A percentile compares a stretch with the other conserved stretches of the same genome.
Conservation (phyloP, 192 early-diverging fungal genomes). For the Coemansia sp. region DNA sequence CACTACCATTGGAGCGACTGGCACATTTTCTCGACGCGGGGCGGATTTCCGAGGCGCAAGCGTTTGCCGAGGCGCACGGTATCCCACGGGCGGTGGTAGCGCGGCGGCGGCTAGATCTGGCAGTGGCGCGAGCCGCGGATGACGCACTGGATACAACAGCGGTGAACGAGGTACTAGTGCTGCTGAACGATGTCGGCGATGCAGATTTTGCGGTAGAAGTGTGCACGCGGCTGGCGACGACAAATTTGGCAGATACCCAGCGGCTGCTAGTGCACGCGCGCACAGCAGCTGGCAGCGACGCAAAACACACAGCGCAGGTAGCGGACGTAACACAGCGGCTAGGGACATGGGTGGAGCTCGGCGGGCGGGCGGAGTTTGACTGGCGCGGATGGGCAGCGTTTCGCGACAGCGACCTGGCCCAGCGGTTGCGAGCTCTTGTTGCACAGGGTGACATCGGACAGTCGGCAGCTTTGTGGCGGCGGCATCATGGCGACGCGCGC, state of each 20-base stretch:
- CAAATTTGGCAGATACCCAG: slow-evolving; percentile 15
- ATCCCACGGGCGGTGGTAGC: slow-evolving; percentile 14
- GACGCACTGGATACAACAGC: background rate
- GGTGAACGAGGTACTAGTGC: slow-evolving; percentile 8
- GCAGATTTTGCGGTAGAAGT: slow-evolving; percentile 12
- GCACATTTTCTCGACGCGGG: slow-evolving; percentile 31
- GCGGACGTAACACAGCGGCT: slow-evolving; percentile 31
- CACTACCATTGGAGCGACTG: slow-evolving; percentile 41
- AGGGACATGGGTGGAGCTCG: slow-evolving; percentile 44
- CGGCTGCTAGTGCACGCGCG: slow-evolving; percentile 28
- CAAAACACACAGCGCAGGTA: background rate
- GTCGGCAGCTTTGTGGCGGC: slow-evolving; percentile 55
- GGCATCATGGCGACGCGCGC: slow-evolving; percentile 49
- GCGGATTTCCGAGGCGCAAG: slow-evolving; percentile 32
- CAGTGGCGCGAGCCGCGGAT: background rate
- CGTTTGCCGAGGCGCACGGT: slow-evolving; percentile 30
- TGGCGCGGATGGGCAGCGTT: slow-evolving; percentile 55
- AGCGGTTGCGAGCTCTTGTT: slow-evolving; percentile 37
- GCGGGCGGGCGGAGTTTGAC: slow-evolving; percentile 17
- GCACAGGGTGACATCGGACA: slow-evolving; percentile 48
- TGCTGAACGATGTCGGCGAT: slow-evolving; percentile 20
- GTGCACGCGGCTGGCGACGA: slow-evolving; percentile 18
- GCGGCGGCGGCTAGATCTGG: background rate
- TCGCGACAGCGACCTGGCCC: slow-evolving; percentile 46
- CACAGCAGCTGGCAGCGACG: slow-evolving; percentile 1